Evolutionary conservation across 225 moss, liverwort and hornwort genomes (phyloP).

Genomic region (Sphagnum tenellum): DNA sequence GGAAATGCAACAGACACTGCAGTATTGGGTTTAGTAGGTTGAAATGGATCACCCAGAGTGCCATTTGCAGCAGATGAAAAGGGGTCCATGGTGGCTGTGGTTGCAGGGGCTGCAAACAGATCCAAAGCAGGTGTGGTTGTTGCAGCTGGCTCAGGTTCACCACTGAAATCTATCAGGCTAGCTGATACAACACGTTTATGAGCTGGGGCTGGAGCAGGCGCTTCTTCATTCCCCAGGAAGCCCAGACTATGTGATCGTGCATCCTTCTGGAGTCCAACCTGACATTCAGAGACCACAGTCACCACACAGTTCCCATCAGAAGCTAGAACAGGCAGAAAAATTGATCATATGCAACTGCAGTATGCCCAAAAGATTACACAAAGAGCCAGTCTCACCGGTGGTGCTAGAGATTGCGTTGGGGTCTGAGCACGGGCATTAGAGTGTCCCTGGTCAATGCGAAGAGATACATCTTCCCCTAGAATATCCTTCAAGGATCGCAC

Average conservation of each 20-base stretch:
- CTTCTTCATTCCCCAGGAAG: slow-evolving; percentile 47
- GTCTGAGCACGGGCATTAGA: neutral
- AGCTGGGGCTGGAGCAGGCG: slow-evolving; percentile 16
- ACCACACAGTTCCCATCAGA: no score
- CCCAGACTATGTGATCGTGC: slow-evolving; percentile 52
- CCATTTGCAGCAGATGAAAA: neutral
- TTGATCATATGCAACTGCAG: no score
- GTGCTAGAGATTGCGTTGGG: slow-evolving; percentile 14
- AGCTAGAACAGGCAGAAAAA: no score
- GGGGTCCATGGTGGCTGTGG: slow-evolving; percentile 27
- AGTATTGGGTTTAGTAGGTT: neutral
- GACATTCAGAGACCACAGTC: neutral
- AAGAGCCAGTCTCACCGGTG: slow-evolving; percentile 22
- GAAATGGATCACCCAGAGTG: no score
- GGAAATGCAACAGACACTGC: slow-evolving; percentile 27
- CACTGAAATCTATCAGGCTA: slow-evolving; percentile 82
- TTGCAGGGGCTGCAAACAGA: slow-evolving; percentile 63
- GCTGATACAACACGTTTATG: slow-evolving; percentile 60
- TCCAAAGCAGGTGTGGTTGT: slow-evolving; percentile 23
- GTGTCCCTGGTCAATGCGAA: slow-evolving; percentile 48
- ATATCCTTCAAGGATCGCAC: slow-evolving; percentile 74
- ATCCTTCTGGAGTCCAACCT: slow-evolving; percentile 65
- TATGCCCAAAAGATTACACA: no score
- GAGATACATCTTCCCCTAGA: slow-evolving; percentile 70
- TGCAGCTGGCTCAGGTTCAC: slow-evolving; percentile 45